Evolutionary conservation across 257 asterid species (phyloP).

Genomic region (Solanum sitiens): DNA sequence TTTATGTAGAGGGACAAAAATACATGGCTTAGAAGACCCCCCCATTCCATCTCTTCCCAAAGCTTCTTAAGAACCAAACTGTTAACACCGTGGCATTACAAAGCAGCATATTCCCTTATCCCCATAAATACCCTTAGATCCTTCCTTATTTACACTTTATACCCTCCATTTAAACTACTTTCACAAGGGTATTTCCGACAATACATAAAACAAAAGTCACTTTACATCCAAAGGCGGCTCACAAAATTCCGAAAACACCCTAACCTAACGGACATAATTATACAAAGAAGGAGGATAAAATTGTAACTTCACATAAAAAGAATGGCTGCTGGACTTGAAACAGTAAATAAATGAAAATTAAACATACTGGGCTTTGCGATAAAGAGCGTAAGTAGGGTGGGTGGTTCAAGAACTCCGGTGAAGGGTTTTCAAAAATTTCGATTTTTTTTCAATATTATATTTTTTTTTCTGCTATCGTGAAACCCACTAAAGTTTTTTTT

Average conservation of each 20-base stretch:
- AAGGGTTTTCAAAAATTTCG: neutral
- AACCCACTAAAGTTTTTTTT: neutral
- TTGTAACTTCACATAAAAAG: neutral
- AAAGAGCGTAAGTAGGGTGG: neutral
- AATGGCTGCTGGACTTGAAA: neutral
- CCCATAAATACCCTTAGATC: conserved; percentile 1
- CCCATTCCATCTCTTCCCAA: neutral
- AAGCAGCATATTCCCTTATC: conserved; percentile 7
- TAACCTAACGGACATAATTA: conserved; percentile 23
- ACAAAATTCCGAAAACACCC: conserved; percentile 28
- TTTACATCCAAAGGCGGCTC: conserved; percentile 40
- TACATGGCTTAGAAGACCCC: neutral
- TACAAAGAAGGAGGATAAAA: neutral
- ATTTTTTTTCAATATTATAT: neutral
- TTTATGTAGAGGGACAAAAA: neutral
- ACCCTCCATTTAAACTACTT: neutral
- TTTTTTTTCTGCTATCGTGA: neutral
- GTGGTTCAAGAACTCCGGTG: neutral
- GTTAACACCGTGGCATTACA: conserved; percentile 54
- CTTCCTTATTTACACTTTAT: neutral
- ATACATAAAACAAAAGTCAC: neutral
- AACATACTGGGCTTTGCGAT: neutral
- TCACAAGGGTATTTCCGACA: conserved; percentile 36
- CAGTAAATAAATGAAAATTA: neutral
- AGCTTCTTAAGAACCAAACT: neutral